phyloP scores from a whole-genome alignment of 495 filamentous ascomycete species.

The Neurospora sp. region DNA sequence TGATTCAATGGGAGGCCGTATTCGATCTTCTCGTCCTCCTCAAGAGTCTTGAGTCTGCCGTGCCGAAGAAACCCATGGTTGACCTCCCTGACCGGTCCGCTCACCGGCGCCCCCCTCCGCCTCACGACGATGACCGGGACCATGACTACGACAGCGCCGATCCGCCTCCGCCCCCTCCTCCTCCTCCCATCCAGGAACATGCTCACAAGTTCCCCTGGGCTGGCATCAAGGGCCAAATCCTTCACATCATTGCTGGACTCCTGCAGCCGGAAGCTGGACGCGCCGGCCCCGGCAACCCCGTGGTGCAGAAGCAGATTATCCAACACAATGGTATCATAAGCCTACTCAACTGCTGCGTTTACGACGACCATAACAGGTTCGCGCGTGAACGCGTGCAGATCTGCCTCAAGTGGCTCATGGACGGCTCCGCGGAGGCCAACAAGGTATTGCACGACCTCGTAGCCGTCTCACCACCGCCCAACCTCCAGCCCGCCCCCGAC shows the following conservation, averaged over 20 bases:
- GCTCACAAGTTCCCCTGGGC: conserved; percentile 87
- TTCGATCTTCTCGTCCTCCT: conserved; percentile 78
- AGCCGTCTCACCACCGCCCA: conserved; percentile 19
- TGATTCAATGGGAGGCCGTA: conserved; percentile 80
- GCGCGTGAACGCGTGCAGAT: conserved; percentile 87
- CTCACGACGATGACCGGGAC: conserved; percentile 16
- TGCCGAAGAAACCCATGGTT: conserved; percentile 50
- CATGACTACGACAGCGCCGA: conserved; percentile 34
- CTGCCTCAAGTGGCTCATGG: conserved; percentile 79
- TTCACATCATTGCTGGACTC: conserved; percentile 76
- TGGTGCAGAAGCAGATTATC: conserved; percentile 78
- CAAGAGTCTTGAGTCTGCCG: conserved; percentile 74
- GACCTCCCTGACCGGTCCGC: conserved; percentile 14
- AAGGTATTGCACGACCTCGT: conserved; percentile 58
- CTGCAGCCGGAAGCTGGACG: conserved; percentile 46
- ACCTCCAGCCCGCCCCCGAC: conserved; percentile 9
- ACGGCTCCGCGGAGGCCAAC: conserved; percentile 73
- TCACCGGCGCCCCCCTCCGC: conserved; percentile 6
- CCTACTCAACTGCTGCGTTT: conserved; percentile 76
- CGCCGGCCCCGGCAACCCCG: conserved; percentile 54
- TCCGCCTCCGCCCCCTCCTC: conserved; percentile 38
- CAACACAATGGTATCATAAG: conserved; percentile 71
- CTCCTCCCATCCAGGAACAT: conserved; percentile 56
- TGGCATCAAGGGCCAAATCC: conserved; percentile 83
- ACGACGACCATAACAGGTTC: conserved; percentile 81